Evolutionary conservation across 495 filamentous ascomycete genomes (phyloP), one percentile per base, ranked within the genome.

Genomic region (Aspergillus avenaceus): DNA sequence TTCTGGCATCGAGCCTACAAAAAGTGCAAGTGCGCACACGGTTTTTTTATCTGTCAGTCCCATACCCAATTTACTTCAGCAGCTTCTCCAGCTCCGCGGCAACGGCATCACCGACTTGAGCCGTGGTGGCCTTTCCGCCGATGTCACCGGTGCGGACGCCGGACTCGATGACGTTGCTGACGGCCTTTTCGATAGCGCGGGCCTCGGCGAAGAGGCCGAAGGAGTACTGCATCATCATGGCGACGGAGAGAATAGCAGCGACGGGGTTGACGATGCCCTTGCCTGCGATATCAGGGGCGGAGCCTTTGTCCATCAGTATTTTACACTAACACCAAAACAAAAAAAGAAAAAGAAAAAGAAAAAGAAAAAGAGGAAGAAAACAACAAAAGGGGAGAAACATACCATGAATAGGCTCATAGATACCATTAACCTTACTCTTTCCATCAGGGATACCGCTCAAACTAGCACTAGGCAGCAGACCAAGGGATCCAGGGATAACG

Each of bases 381-480:
- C 44, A 24, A 52, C 42, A 22, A 25, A 27, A 8, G 29, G 27
- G 61, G 22, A 18, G 47, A 49, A 4, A 63, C 80, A 59, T 71
- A 88, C 91, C 95, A 67, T 98, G 95, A 57, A 97, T 97, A 26
- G 95, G 95, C 78, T 97, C 93, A 64, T 97, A 98, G 60, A 98
- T 96, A 59, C 93, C 84, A 49, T 74, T 76, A 22, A 75, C 67
- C 59, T 66, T 65, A 47, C 61, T 66, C 66, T 75, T 73, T 11
- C 76, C 76, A 73, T 96, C 91, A 1, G 93, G 93, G 38, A 95
- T 83, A 18, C 87, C 90, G 42, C 83, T 86, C 66, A 98, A 72
- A 67, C 86, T 91, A 6, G 93, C 93, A 68, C 86, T 91, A 8
- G 93, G 93, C 64, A 96, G 73, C 58, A 98, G 69, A 4, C 93